These are phyloP conservation scores for Phialemonium atrogriseum DNA, from an alignment of 2,329 filamentous ascomycete genomes.

Conservation along the genomic window DNA sequence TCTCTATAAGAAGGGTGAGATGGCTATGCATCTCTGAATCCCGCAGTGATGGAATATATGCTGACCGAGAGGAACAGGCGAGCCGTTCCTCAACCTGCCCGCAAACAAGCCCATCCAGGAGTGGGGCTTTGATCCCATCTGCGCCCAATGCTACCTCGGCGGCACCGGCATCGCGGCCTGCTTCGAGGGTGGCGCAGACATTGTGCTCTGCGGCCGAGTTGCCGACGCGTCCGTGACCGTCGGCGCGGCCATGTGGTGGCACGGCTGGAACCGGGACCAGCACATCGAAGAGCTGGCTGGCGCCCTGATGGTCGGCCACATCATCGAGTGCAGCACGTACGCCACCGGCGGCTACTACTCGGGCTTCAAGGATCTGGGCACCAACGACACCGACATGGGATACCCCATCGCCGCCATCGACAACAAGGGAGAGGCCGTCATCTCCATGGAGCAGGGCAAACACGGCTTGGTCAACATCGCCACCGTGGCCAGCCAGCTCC, in stretches of 20 bases:
- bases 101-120: conserved; percentile 8
- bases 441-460: conserved; percentile 17
- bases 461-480: conserved; percentile 13
- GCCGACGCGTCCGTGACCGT: conserved; percentile 35
- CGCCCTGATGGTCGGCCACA: conserved; percentile 30
- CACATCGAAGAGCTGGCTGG: conserved; percentile 35
- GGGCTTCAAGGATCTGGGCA: conserved; percentile 33
- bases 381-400: conserved; percentile 28
- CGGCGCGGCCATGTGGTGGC: conserved; percentile 39
- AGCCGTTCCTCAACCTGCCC: conserved; percentile 9
- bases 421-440: conserved; percentile 25
- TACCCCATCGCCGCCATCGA: conserved; percentile 43
- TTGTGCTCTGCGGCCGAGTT: conserved; percentile 29
- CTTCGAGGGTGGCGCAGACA: conserved; percentile 24
- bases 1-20: conserved; percentile 4
- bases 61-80: conserved; percentile 6
- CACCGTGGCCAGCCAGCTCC: conserved; percentile 17
- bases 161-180: conserved; percentile 27
- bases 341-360: conserved; percentile 38
- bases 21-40: not conserved
- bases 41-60: conserved; percentile 5
- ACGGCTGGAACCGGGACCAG: conserved; percentile 31
- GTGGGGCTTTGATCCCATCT: conserved; percentile 9
- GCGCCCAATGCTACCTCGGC: conserved; percentile 32
- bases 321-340: conserved; percentile 36